Base-by-base conservation (phyloP, 2,329 filamentous ascomycete genomes). In the Clarireedia sp. region DNA sequence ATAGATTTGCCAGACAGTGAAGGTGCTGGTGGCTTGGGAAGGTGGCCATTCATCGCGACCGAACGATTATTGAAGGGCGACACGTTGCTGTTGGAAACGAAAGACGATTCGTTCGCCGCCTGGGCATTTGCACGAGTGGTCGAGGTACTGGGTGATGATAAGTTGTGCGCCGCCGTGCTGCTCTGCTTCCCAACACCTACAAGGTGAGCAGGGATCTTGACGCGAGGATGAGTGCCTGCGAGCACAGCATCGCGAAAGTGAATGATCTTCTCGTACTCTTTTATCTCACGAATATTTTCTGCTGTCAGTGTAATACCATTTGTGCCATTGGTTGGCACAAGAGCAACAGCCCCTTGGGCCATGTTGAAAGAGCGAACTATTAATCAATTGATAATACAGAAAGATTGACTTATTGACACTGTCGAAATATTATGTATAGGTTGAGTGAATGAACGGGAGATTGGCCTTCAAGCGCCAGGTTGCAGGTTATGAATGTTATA, bases 221-320 rank as follows among this genome's bases (percentile, higher is more conserved):
- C 78, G 64, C 74, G 78, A 49, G 81, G 78, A 67, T 91, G 86
- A 64, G 79, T 83, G 67, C 91, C 90, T 70, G 88, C 82, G 68
- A 94, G 77, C 64, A 97, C 80, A 63, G 84, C 78, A 75, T 96
- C 87, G 71, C 85, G 86, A 71, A 97, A 84, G 63, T 78, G 81
- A 67, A 95, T 70, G 66, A 97, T 87, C 73, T 86, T 89, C 68
- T 86, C 81, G 75, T 90, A 94, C 72, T 91, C 82, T 65, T 76
- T 71, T 49, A 86, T 72, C 67, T 86, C 81, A 66, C 78, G 74
- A 57, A 76, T 68, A 62, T 81, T 77, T 58, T 77, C 75, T 59
- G 76, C 68, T 54, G 74, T 69, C 63, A 72, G 61, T 62, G 65
- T 60, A 63, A 58, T 55, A 56, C 63, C 66, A 63, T 66, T 65